Conservation (phyloP, 148 eudicot species). For the Polygonum aviculare region DNA sequence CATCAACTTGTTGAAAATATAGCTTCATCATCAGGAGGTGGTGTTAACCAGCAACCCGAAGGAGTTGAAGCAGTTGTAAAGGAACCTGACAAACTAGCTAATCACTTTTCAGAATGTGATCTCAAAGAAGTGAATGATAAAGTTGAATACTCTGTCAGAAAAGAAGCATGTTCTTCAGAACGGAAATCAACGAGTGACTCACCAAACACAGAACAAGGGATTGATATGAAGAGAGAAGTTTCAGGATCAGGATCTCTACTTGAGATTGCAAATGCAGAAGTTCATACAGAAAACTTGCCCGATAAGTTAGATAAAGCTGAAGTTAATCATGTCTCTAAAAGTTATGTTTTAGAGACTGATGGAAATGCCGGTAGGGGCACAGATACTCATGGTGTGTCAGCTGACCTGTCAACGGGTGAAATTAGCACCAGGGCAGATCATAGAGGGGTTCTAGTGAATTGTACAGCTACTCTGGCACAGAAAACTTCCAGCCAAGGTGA, state of each 20-base stretch:
- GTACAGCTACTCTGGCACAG: constrained; percentile 10
- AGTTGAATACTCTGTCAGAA: constrained; percentile 3
- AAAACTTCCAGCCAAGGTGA: constrained; percentile 15
- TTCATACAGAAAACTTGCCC: constrained; percentile 16
- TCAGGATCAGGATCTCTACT: constrained; percentile 15
- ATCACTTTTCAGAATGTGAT: not conserved
- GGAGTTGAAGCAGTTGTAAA: constrained; percentile 13
- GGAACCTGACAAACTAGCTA: not conserved
- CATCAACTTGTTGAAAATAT: constrained; percentile 5
- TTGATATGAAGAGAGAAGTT: constrained; percentile 20
- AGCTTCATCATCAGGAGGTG: constrained; percentile 13
- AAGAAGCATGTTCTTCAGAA: constrained; percentile 6
- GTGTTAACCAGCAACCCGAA: constrained; percentile 19
- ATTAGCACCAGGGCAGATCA: constrained; percentile 11
- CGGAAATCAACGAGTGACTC: not conserved
- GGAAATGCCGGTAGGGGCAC: constrained; percentile 15
- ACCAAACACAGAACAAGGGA: constrained; percentile 15
- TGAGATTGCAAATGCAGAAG: constrained; percentile 21
- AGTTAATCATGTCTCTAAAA: constrained; percentile 18
- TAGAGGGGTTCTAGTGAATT: constrained; percentile 14
- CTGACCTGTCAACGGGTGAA: constrained; percentile 12
- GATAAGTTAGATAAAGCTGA: constrained; percentile 19
- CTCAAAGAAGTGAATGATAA: not conserved
- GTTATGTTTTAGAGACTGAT: constrained; percentile 22
- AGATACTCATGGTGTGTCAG: constrained; percentile 12